Base-by-base conservation (phyloP, 164 flowering plant genomes). In the Dillenia suffruticosa region DNA sequence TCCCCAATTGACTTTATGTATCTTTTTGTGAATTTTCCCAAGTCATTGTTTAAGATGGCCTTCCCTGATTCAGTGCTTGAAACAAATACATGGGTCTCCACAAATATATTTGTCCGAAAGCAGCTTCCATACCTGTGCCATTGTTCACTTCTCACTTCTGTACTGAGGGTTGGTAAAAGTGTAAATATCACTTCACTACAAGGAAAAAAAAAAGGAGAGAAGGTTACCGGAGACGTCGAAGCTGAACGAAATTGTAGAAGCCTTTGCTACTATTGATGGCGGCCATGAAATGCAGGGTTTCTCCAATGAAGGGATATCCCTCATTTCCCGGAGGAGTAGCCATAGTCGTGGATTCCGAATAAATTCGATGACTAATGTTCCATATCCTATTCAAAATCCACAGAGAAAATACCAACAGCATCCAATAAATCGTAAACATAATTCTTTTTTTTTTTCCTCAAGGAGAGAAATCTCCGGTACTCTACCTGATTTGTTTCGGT, bases 261-360 rank as follows among this genome's bases (percentile, higher is more conserved):
- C 86, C 89, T 56, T 65, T 66, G 68, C 63, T 62, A 62, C 79
- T 65, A 54, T 68, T 74, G 47, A 69, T 72, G 26, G 86, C 83
- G 8, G 78, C 76, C 61, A 79, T 63, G 72, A 82, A 82, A 44
- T 76, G 75, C 12, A 84, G 51, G 10, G 86, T 79, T 61, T 84
- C 89, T 62, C 89, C 86, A n/a, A 84, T 70, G 45, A 80, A 57
- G 14, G 89, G 86, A 7, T 78, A 55, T 54, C 84, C 84, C n/a
- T 22, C 22, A 54, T 68, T 70, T 0, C 89, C 89, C 1, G 84
- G 89, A 50, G 89, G 89, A 54, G 58, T 60, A 1, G 22, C 22
- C 32, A 50, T 51, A 9, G 46, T 63, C 16, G 48, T 52, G 0
- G 76, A 48, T 22, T 65, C 64, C 12, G 9, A 9, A 9, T 2